These are phyloP conservation scores for Tetrahymena thermophila DNA, from an alignment of 73 alveolate genomes.

Conservation along the genomic window DNA sequence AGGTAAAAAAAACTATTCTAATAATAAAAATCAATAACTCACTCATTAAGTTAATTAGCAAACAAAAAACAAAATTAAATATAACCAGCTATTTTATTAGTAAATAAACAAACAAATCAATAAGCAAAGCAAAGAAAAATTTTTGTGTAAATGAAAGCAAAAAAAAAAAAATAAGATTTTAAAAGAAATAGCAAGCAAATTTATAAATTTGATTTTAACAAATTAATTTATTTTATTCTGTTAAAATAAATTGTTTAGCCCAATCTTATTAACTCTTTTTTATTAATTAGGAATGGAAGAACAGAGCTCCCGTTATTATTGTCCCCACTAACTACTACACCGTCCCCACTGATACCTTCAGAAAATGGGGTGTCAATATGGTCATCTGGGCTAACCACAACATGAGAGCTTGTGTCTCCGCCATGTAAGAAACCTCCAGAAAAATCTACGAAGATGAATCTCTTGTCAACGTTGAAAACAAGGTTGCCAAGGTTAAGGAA, in stretches of 20 bases:
- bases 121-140: too few relatives aligned
- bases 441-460: constrained; percentile 28
- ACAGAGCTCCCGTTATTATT: constrained; percentile 67
- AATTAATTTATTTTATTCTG: background rate
- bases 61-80: too few relatives aligned
- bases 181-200: background rate
- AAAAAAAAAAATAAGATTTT: background rate
- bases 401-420: constrained; percentile 64
- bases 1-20: background rate
- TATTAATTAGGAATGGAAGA: constrained; percentile 46
- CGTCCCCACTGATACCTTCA: constrained; percentile 65
- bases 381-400: constrained; percentile 85
- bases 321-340: constrained; percentile 84
- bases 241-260: background rate
- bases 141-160: background rate
- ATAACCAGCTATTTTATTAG: background rate
- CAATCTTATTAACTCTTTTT: background rate
- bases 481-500: constrained; percentile 50
- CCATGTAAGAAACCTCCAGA: constrained; percentile 64
- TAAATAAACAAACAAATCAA: too few relatives aligned
- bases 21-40: too few relatives aligned
- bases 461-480: constrained; percentile 21
- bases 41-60: background rate
- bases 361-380: constrained; percentile 69
- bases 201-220: background rate